phyloP scores from a whole-genome alignment of 1,284 basidiomycete species.

The Sanguinoderma infundibulare region DNA sequence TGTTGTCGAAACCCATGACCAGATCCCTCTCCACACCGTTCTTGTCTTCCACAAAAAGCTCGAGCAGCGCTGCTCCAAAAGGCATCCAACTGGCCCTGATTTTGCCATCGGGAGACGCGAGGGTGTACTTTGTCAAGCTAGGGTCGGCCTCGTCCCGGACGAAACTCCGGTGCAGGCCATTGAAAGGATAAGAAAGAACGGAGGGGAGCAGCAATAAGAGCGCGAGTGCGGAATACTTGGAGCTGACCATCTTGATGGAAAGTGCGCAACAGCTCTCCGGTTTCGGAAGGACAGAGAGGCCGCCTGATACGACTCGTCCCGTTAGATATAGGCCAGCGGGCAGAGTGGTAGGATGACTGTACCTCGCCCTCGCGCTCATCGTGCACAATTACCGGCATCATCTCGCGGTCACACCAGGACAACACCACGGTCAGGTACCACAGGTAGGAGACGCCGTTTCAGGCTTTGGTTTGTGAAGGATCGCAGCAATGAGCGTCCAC shows the following conservation, averaged over 20 bases:
- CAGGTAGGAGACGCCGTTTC: too few species aligned
- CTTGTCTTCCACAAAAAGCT: not conserved
- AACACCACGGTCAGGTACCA: too few species aligned
- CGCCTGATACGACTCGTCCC: not conserved
- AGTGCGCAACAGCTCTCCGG: not conserved
- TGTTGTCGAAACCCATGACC: constrained; percentile 1
- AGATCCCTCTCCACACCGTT: not conserved
- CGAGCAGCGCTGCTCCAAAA: not conserved
- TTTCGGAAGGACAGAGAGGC: not conserved
- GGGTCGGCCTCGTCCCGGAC: not conserved
- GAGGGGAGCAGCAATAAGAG: not conserved
- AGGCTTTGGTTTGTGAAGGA: too few species aligned
- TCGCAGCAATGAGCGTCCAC: too few species aligned
- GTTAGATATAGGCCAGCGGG: too few species aligned
- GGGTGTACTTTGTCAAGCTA: not conserved
- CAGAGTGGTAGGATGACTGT: too few species aligned
- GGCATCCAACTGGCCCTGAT: constrained; percentile 1
- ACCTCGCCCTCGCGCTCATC: too few species aligned
- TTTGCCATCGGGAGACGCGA: not conserved
- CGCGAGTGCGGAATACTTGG: not conserved
- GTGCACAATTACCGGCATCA: too few species aligned
- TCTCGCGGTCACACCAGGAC: too few species aligned
- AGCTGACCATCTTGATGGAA: not conserved
- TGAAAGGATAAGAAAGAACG: not conserved
- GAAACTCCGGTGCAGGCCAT: not conserved